Conservation (phyloP, 1,139 yeast species). For the Kodamaea alishanica region DNA sequence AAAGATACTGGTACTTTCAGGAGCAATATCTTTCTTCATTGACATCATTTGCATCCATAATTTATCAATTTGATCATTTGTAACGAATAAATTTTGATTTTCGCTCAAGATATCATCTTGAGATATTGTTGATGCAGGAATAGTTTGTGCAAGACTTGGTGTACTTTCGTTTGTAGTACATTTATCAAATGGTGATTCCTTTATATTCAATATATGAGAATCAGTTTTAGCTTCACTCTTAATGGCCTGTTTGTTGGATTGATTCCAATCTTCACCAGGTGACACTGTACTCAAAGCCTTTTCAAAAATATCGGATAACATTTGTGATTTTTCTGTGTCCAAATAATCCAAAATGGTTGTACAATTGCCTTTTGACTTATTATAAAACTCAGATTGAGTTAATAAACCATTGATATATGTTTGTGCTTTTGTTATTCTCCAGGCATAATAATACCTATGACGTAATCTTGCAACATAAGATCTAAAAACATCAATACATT, state of each 20-base stretch:
- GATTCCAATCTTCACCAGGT: not conserved
- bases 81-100: constrained; percentile 11
- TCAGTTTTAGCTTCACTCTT: not conserved
- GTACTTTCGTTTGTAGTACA: no score
- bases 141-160: not conserved
- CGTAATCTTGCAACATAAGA: constrained; percentile 19
- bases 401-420: constrained; percentile 9
- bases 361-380: constrained; percentile 4
- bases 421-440: constrained; percentile 49
- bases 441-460: constrained; percentile 47
- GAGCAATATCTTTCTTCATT: constrained; percentile 14
- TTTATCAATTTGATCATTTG: constrained; percentile 24
- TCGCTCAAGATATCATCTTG: constrained; percentile 2
- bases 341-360: constrained; percentile 2
- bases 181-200: no score
- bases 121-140: not conserved
- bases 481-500: constrained; percentile 8
- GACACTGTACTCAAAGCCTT: constrained; percentile 5
- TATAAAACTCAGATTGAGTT: constrained; percentile 9
- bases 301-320: constrained; percentile 9
- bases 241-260: not conserved
- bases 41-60: constrained; percentile 32
- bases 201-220: not conserved
- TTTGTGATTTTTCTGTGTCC: constrained; percentile 3
- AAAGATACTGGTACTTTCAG: not conserved